Evolutionary conservation across 2,329 filamentous ascomycete species (phyloP).

Genomic region (Elsinoe batatas): DNA sequence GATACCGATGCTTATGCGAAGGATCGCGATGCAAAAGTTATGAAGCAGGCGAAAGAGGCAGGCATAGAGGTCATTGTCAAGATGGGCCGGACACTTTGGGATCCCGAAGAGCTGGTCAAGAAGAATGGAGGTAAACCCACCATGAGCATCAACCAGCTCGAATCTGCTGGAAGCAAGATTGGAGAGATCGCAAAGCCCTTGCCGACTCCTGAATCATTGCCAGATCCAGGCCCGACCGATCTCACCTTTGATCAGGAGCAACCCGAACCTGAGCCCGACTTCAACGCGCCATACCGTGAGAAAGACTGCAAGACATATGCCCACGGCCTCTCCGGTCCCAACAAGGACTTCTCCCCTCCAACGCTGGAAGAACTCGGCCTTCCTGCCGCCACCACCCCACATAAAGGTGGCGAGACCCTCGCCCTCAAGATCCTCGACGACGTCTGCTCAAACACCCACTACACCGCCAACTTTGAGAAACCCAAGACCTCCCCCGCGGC

Average conservation of each 20-base stretch:
- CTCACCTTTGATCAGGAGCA: slow-evolving; percentile 47
- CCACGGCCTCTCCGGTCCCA: slow-evolving; percentile 52
- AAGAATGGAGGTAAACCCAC: slow-evolving; percentile 59
- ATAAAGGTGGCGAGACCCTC: slow-evolving; percentile 59
- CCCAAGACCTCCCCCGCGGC: slow-evolving; percentile 65
- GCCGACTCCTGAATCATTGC: slow-evolving; percentile 48
- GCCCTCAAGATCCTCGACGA: slow-evolving; percentile 50
- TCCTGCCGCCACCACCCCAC: slow-evolving; percentile 52
- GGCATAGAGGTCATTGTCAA: slow-evolving; percentile 59
- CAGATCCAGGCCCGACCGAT: slow-evolving; percentile 54
- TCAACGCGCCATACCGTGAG: slow-evolving; percentile 49
- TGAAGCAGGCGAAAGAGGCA: slow-evolving; percentile 49
- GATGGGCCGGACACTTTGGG: slow-evolving; percentile 61
- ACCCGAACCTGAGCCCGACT: slow-evolving; percentile 45
- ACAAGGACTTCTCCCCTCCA: slow-evolving; percentile 59
- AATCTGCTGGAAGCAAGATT: slow-evolving; percentile 51
- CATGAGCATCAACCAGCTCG: slow-evolving; percentile 62
- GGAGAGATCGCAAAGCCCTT: slow-evolving; percentile 54
- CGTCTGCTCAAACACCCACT: slow-evolving; percentile 53
- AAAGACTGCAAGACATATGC: slow-evolving; percentile 49
- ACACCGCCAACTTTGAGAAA: slow-evolving; percentile 65
- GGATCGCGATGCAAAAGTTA: slow-evolving; percentile 52
- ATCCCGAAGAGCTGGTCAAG: slow-evolving; percentile 59
- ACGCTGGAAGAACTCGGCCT: slow-evolving; percentile 63
- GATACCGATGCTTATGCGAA: slow-evolving; percentile 66